These are phyloP conservation scores for Rhodotorula sp. DNA, from an alignment of 1,284 basidiomycete species.

Conservation along the genomic window DNA sequence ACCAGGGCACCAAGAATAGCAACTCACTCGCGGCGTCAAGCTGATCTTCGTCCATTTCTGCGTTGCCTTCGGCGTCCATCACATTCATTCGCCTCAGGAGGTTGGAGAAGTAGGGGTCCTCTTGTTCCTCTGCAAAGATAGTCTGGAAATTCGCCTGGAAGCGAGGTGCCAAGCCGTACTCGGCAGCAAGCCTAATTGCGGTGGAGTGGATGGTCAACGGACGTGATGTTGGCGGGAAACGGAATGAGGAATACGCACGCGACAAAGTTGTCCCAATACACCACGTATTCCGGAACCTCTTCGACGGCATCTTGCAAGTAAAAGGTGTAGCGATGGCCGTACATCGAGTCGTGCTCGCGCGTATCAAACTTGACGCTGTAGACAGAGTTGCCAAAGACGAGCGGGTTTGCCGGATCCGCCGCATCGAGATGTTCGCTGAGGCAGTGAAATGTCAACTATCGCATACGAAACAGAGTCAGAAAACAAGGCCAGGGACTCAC, in stretches of 20 bases:
- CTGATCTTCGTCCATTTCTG: conserved; percentile 85
- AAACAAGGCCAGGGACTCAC: conserved; percentile 54
- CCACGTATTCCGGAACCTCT: conserved; percentile 94
- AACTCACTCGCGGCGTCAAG: conserved; percentile 91
- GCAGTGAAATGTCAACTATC: background rate
- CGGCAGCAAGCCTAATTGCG: conserved; percentile 66
- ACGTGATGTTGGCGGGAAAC: background rate
- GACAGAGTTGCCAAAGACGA: conserved; percentile 84
- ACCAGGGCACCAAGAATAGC: background rate
- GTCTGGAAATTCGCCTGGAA: conserved; percentile 89
- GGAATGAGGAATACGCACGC: conserved; percentile 57
- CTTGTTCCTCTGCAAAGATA: conserved; percentile 72
- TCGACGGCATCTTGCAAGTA: conserved; percentile 92
- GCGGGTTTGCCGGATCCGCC: conserved; percentile 50
- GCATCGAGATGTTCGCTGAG: conserved; percentile 44
- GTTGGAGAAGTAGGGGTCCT: conserved; percentile 70
- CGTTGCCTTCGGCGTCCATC: conserved; percentile 74
- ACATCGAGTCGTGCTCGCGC: conserved; percentile 46
- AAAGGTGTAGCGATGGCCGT: conserved; percentile 89
- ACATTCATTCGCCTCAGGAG: conserved; percentile 85
- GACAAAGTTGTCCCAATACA: conserved; percentile 89
- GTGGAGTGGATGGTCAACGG: background rate
- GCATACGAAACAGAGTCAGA: background rate
- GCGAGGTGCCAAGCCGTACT: conserved; percentile 70
- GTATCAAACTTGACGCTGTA: conserved; percentile 83